A percentile compares a stretch with the other conserved stretches of the same genome.
phyloP scores from a whole-genome alignment of 2,329 filamentous ascomycete species.

The Paramyrothecium sp. region DNA sequence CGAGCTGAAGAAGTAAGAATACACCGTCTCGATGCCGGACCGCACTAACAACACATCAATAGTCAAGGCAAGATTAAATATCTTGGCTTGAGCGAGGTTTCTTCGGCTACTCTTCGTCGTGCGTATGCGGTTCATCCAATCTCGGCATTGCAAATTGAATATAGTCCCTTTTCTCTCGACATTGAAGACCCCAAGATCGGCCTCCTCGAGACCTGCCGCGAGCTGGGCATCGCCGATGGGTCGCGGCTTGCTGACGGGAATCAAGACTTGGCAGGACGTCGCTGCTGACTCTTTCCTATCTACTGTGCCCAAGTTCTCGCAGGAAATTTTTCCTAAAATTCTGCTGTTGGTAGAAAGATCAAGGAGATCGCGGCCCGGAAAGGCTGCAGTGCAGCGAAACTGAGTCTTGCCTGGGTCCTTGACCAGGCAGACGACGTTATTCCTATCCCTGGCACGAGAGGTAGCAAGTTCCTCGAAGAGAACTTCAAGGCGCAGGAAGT shows the following conservation, averaged over 20 bases:
- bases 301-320: neutral
- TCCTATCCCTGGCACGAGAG: conserved; percentile 35
- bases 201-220: conserved; percentile 48
- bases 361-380: conserved; percentile 20
- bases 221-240: conserved; percentile 47
- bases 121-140: conserved; percentile 45
- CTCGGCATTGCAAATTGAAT: conserved; percentile 50
- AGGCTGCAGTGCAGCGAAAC: conserved; percentile 45
- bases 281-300: conserved; percentile 22
- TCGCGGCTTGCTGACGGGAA: neutral
- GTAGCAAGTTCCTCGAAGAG: conserved; percentile 26
- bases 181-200: conserved; percentile 50
- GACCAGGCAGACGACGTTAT: conserved; percentile 41
- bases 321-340: conserved; percentile 34
- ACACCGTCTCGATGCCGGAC: no score
- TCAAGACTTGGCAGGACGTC: conserved; percentile 33
- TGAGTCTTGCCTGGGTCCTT: conserved; percentile 56
- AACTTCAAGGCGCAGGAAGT: neutral
- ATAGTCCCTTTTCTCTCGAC: conserved; percentile 49
- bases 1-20: conserved; percentile 29
- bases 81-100: conserved; percentile 47
- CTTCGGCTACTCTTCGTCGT: conserved; percentile 43
- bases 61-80: conserved; percentile 49
- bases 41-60: no score
- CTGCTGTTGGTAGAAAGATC: conserved; percentile 23